Base-by-base conservation (phyloP, 768 basidiomycete species). In the Leccinum broughii region DNA sequence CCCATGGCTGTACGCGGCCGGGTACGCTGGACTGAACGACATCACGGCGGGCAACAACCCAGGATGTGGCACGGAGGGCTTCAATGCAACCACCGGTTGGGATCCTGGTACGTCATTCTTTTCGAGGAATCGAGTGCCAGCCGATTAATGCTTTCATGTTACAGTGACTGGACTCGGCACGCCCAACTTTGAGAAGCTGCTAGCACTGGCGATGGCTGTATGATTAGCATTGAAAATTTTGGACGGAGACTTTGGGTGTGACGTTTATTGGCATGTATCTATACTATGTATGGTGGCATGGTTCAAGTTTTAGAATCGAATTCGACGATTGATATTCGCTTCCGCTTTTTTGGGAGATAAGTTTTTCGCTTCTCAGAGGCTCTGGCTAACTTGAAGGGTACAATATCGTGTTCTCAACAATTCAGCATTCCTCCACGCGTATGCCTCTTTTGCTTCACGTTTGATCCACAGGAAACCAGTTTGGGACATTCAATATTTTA, bases 1-100 rank as follows among this genome's bases (percentile, higher is more conserved):
- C n/a, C n/a, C n/a, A n/a, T n/a, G n/a, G n/a, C n/a, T n/a, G n/a
- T 89, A 89, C 67, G 55, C 65, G 14, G 60, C 44, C 20, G 77
- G 75, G 0, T 61, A 60, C 17, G 9, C 59, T 4, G 68, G 64
- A 0, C 75, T 88, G 57, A 87, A 85, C 57, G 88, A 89, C 64
- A 82, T 89, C 64, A 83, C 82, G 0, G 56, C 66, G 10, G 88
- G 88, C 0, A 80, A 80, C 54, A 85, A 86, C 59, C 78, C 79
- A 1, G 82, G 80, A 13, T 89, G 88, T 67, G 86, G 86, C 4
- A 89, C 87, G 2, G 66, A 70, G 22, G 88, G 88, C 4, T 89
- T 88, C 68, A 86, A 88, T 60, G 78, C 82, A 6, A 79, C 81
- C 17, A 57, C 51, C 57, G 85, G 85, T 51, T 87, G 85, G 85